These are phyloP conservation scores for Talaromyces sp. DNA, from an alignment of 2,329 filamentous ascomycete genomes.

Conservation along the genomic window DNA sequence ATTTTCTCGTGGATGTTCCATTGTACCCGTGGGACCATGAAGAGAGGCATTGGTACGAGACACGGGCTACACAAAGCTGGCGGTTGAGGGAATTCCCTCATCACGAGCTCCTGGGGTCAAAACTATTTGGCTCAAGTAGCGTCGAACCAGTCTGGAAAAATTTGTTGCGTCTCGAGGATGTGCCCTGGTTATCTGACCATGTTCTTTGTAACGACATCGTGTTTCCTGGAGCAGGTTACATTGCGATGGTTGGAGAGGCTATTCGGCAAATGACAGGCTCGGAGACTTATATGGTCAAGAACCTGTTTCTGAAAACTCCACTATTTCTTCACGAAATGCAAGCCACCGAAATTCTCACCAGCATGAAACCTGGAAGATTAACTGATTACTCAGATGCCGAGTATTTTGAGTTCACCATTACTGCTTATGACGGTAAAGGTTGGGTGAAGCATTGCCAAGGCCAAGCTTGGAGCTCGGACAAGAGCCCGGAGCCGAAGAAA, in stretches of 20 bases:
- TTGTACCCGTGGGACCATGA: constrained; percentile 17
- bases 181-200: constrained; percentile 29
- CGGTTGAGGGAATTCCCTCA: background rate
- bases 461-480: background rate
- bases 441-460: constrained; percentile 6
- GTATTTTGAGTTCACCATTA: constrained; percentile 3
- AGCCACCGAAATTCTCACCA: background rate
- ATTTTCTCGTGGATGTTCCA: constrained; percentile 5
- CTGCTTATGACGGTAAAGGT: background rate
- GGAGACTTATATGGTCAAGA: background rate
- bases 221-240: constrained; percentile 24
- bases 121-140: constrained; percentile 15
- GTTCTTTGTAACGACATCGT: constrained; percentile 24
- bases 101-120: constrained; percentile 8
- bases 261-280: background rate
- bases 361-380: background rate
- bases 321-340: background rate
- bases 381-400: background rate
- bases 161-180: constrained; percentile 20
- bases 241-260: constrained; percentile 16
- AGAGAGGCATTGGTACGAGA: constrained; percentile 12
- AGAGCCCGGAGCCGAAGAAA: background rate
- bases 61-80: constrained; percentile 11
- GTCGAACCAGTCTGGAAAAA: constrained; percentile 24
- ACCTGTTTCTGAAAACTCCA: background rate